Base-by-base conservation (phyloP, 768 basidiomycete genomes). In the Russula sp. region DNA sequence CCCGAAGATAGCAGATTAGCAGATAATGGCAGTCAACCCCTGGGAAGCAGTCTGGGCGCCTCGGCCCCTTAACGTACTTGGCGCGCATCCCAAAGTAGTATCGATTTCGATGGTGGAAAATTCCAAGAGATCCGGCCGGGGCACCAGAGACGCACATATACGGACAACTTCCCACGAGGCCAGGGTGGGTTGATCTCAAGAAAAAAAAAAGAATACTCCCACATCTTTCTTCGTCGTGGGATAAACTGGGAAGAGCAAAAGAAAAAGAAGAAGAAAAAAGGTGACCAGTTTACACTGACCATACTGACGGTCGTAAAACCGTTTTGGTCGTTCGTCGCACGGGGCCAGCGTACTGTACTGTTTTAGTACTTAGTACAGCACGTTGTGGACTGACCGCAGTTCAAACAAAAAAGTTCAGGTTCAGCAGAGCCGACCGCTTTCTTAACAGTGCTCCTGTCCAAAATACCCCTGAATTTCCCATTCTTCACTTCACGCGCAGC, bases 61-160 rank as follows among this genome's bases (percentile, higher is more conserved):
- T 38, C 25, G 49, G 29, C 10, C 43, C 7, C n/a, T n/a, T 14
- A 47, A 35, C 25, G 3, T 2, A 29, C 6, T 62, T 52, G 45
- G 61, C 61, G 61, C 61, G 38, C 32, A 38, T 49, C 42, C 43
- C 16, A 29, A 45, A 57, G 13, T 16, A 16, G 35, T 18, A 35
- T 58, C 48, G 35, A 57, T 34, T 45, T 56, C 36, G n/a, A 46
- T 18, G 41, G 36, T 6, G 7, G 14, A 16, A 41, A 45, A 14
- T 2, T 22, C 25, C 41, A 9, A 18, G 29, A 58, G 61, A 62
- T 62, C 61, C 61, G 56, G 56, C 61, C 61, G 56, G 50, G 39
- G 16, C 10, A 32, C 39, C 11, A 42, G 29, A 13, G 22, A 54
- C 0, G n/a, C 11, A 43, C 54, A 34, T 6, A 56, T 42, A 32